Evolutionary conservation across 441 rosid species (phyloP).

Genomic region (Sinapis alba): DNA sequence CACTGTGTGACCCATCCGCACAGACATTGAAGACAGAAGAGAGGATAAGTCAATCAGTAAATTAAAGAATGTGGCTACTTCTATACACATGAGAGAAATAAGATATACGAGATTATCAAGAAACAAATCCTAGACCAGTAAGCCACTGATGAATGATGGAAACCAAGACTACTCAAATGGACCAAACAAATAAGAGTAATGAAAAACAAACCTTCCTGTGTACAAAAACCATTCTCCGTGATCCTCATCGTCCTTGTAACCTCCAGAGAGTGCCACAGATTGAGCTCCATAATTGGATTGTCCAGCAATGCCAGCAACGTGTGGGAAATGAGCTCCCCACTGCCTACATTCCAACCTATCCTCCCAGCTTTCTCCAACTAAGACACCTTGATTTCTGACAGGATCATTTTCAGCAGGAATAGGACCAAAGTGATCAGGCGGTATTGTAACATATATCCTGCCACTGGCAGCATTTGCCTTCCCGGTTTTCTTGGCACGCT

Average conservation of each 20-base stretch:
- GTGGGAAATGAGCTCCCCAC: conserved; percentile 88
- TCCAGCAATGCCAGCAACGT: conserved; percentile 82
- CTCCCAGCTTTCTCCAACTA: conserved; percentile 84
- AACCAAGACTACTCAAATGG: not conserved
- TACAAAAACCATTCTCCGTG: conserved; percentile 96
- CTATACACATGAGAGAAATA: not conserved
- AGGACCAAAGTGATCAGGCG: conserved; percentile 89
- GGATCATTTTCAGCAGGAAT: conserved; percentile 80
- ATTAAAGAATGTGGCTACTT: not conserved
- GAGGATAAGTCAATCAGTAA: not conserved
- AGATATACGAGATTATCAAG: not conserved
- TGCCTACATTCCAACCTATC: conserved; percentile 71
- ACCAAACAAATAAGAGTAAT: not conserved
- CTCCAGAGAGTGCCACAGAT: conserved; percentile 86
- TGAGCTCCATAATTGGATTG: conserved; percentile 74
- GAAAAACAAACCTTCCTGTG: conserved; percentile 75
- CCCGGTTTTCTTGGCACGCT: conserved; percentile 67
- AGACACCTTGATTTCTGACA: conserved; percentile 65
- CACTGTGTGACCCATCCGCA: conserved; percentile 46
- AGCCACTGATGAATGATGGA: not conserved
- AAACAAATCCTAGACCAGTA: not conserved
- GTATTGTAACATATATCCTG: conserved; percentile 66
- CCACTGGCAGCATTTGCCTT: conserved; percentile 88
- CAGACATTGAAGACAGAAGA: not conserved
- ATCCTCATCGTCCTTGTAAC: conserved; percentile 84